Conservation (phyloP, 148 eudicot species). For the Rhododendron ovatum region DNA sequence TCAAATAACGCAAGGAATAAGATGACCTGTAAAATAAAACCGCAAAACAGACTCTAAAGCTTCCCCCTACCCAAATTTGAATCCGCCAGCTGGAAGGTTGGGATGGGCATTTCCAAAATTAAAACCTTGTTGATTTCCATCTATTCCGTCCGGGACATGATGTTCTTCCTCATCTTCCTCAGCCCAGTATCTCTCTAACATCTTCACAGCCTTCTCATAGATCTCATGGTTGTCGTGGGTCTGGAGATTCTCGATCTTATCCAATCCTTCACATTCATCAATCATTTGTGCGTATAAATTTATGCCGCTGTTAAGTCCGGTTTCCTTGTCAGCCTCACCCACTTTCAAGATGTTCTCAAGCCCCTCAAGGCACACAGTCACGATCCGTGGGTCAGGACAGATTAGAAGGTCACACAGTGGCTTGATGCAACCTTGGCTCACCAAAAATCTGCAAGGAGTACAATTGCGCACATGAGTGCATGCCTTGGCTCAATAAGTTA, state of each 20-base stretch:
- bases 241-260: slow-evolving; percentile 25
- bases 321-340: slow-evolving; percentile 72
- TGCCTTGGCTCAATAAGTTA: not conserved
- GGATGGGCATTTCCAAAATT: slow-evolving; percentile 19
- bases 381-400: slow-evolving; percentile 78
- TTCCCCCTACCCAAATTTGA: slow-evolving; percentile 14
- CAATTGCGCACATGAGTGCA: not conserved
- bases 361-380: slow-evolving; percentile 81
- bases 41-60: not conserved
- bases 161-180: slow-evolving; percentile 26
- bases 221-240: slow-evolving; percentile 25
- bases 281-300: slow-evolving; percentile 55
- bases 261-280: slow-evolving; percentile 25
- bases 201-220: slow-evolving; percentile 27
- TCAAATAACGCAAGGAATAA: not conserved
- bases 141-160: not conserved
- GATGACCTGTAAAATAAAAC: not conserved
- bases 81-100: slow-evolving; percentile 19
- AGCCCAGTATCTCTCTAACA: slow-evolving; percentile 23
- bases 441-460: slow-evolving; percentile 51
- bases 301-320: slow-evolving; percentile 50
- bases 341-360: slow-evolving; percentile 81
- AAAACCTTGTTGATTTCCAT: slow-evolving; percentile 14
- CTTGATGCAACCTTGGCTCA: slow-evolving; percentile 66
- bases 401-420: slow-evolving; percentile 77